Percentiles rank a stretch among this genome's conserved stretches.
These are phyloP conservation scores for Pythium dissotocum DNA, from an alignment of 352 stramenopile genomes.

Conservation along the genomic window DNA sequence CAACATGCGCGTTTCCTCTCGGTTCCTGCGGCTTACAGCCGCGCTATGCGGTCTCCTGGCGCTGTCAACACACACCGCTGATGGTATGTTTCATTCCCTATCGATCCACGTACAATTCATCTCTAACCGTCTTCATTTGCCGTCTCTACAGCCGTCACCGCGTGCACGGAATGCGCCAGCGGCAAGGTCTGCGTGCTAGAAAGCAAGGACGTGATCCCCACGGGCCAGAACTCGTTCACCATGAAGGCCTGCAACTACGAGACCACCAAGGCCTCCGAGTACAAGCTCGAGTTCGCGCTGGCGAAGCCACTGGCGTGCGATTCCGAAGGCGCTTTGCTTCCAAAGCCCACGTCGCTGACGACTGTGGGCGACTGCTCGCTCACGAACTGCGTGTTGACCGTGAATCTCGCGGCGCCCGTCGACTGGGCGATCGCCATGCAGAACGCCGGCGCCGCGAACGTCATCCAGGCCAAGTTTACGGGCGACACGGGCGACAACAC, in stretches of 20 bases:
- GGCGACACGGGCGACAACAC: constrained; percentile 36
- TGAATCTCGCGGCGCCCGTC: constrained; percentile 43
- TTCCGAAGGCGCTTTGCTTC: constrained; percentile 36
- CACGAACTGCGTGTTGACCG: constrained; percentile 53
- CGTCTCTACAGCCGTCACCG: constrained; percentile 33
- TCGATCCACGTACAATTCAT: not conserved
- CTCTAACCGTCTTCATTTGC: constrained; percentile 1
- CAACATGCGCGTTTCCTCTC: not conserved
- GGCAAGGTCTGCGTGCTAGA: constrained; percentile 64
- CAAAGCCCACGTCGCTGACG: constrained; percentile 37
- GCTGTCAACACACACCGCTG: not conserved
- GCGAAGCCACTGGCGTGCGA: constrained; percentile 54
- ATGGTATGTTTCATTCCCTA: constrained; percentile 2
- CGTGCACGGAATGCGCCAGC: constrained; percentile 49
- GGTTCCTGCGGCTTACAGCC: not conserved
- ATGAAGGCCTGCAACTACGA: constrained; percentile 79
- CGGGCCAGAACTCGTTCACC: constrained; percentile 39
- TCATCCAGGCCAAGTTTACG: constrained; percentile 53
- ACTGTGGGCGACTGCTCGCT: constrained; percentile 38
- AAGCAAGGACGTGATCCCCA: constrained; percentile 34
- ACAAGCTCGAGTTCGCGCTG: constrained; percentile 46
- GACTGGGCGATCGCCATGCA: constrained; percentile 74
- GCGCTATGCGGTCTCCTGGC: not conserved
- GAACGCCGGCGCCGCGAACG: constrained; percentile 39
- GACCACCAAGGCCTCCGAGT: constrained; percentile 24